Evolutionary conservation across 1,284 basidiomycete genomes (phyloP), one percentile per base, ranked within the genome.

Genomic region (Rhodotorula sp.): DNA sequence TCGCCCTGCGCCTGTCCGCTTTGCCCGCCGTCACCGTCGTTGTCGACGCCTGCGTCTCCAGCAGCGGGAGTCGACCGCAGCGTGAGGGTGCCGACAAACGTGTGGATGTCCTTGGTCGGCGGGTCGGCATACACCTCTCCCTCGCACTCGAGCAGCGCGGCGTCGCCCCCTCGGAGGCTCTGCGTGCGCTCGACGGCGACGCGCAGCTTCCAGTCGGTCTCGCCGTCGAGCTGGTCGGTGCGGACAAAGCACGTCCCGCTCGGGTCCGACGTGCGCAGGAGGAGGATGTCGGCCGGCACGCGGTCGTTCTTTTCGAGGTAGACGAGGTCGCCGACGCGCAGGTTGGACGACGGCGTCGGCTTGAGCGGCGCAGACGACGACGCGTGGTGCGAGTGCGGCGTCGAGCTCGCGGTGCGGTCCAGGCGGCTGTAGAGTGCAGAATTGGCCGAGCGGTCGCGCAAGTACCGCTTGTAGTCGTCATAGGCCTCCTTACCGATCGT

Each of bases 401-500:
- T 73, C 27, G 79, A 73, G 80, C 81, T 74, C 78, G 77, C 69
- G 34, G 85, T 82, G 8, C 85, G 85, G 59, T 90, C 88, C 12
- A 98, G 86, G 64, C 93, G 86, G 67, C 92, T 87, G 81, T 98
- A 99, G 68, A 89, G 89, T 61, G 92, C 90, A 0, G 94, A 96
- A 81, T 99, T 99, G 73, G 94, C 94, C 81, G 97, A 94, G 50
- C 88, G 86, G 81, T 99, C 97, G 45, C 97, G 88, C 14, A 90
- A 87, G 80, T 95, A 88, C 34, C 97, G 91, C 76, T 91, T 90
- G 84, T 95, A 97, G 82, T 99, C 97, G 80, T 99, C 97, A 79
- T 93, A 93, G 0, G 96, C 97, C 82, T 99, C 97, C 81, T 99
- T 99, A 34, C 95, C 94, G 87, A 99, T 97, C 3, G 97, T 99